Conservation (phyloP, 192 early-diverging fungal species). For the Dimargaris cristalligena region DNA sequence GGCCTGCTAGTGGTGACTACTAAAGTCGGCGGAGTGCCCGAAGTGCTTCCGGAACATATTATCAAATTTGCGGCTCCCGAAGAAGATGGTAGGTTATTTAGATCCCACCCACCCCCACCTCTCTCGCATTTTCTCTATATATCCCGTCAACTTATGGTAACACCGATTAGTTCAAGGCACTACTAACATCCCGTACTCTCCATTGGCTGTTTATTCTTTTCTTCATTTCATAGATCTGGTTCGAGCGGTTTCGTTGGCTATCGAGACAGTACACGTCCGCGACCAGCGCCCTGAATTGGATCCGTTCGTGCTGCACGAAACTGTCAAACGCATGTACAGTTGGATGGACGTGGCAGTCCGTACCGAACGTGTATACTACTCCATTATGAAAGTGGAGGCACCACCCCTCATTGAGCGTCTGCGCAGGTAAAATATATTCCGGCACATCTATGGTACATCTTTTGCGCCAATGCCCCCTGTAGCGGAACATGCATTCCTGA, state of each 20-base stretch:
- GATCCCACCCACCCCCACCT: too few relatives aligned
- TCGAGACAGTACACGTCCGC: slow-evolving; percentile 37
- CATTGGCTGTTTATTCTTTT: too few relatives aligned
- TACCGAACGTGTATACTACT: slow-evolving; percentile 69
- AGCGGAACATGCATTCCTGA: too few relatives aligned
- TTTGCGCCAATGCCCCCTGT: too few relatives aligned
- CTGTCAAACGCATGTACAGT: slow-evolving; percentile 86
- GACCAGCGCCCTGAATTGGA: slow-evolving; percentile 36
- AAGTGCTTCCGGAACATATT: slow-evolving; percentile 86
- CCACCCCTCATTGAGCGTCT: slow-evolving; percentile 65
- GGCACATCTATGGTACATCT: too few relatives aligned
- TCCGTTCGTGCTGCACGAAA: slow-evolving; percentile 54
- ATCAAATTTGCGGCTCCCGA: slow-evolving; percentile 78
- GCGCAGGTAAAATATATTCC: slow-evolving; percentile 27
- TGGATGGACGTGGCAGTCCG: slow-evolving; percentile 91
- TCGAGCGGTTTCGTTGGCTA: slow-evolving; percentile 47
- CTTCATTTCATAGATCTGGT: too few relatives aligned
- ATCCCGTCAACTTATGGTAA: too few relatives aligned
- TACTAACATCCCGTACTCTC: too few relatives aligned
- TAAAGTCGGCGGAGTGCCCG: slow-evolving; percentile 89
- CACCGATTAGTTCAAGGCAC: too few relatives aligned
- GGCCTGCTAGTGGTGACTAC: slow-evolving; percentile 92
- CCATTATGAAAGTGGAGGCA: slow-evolving; percentile 43
- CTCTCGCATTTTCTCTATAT: too few relatives aligned
- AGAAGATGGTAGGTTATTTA: too few relatives aligned